Evolutionary conservation across 2,329 filamentous ascomycete genomes (phyloP).

Genomic region (Botrytis byssoidea): DNA sequence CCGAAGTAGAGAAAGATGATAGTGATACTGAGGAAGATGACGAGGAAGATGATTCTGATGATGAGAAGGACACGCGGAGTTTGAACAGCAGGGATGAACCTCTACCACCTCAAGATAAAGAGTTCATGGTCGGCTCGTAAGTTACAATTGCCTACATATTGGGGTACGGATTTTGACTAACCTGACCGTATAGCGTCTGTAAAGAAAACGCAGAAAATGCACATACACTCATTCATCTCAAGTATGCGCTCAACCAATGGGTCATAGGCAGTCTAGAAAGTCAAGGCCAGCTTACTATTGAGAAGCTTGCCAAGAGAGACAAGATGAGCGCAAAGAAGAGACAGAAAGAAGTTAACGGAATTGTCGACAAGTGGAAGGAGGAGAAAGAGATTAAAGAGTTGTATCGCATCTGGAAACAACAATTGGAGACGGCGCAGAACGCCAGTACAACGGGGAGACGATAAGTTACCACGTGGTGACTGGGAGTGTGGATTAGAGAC

Average conservation of each 20-base stretch:
- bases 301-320: constrained; percentile 60
- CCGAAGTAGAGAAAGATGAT: constrained; percentile 54
- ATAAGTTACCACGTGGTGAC: neutral
- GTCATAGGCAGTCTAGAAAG: constrained; percentile 60
- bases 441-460: constrained; percentile 17
- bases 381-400: constrained; percentile 59
- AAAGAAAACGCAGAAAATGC: constrained; percentile 65
- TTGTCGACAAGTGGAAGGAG: constrained; percentile 63
- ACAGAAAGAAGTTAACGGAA: constrained; percentile 58
- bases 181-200: constrained; percentile 45
- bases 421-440: constrained; percentile 50
- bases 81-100: constrained; percentile 48
- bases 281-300: constrained; percentile 56
- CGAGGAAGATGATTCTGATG: constrained; percentile 40
- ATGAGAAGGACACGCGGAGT: constrained; percentile 42
- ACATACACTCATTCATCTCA: constrained; percentile 74
- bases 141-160: constrained; percentile 23
- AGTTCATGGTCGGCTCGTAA: constrained; percentile 53
- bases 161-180: constrained; percentile 31
- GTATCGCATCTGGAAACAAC: constrained; percentile 64
- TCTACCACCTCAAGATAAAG: constrained; percentile 45
- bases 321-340: constrained; percentile 59
- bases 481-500: neutral
- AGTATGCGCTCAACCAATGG: constrained; percentile 69
- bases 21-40: constrained; percentile 38